Base-by-base conservation (phyloP, 768 basidiomycete genomes). In the Russula abietina region DNA sequence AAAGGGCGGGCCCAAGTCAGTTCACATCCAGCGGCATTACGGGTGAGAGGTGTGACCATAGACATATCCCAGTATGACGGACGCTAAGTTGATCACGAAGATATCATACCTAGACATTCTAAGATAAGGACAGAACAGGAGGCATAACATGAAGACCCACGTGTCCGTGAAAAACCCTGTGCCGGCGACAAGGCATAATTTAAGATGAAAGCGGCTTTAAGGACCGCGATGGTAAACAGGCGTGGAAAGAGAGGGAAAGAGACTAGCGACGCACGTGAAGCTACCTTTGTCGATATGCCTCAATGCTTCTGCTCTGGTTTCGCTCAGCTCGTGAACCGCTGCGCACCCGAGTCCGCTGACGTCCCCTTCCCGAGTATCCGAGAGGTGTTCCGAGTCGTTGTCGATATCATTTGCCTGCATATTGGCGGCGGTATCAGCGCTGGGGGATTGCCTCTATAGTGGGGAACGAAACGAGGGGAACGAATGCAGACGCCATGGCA, bases 161-260 rank as follows among this genome's bases (percentile, higher is more conserved):
- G 87, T 85, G 74, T 91, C 91, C 53, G 93, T 93, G 79, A 93
- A 95, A 81, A 95, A 94, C 28, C 93, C 93, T 11, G 88, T 87
- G 68, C 92, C 90, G 2, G 89, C 77, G 36, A 79, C 75, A 46
- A 73, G 30, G 59, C 66, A 70, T 48, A 78, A 71, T 70, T 81
- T 82, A 57, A 79, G 74, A 66, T 84, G 83, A 72, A 81, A 82
- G 74, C 75, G 78, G 2, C 76, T 77, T 57, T 24, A 17, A 41
- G 2, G 16, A 38, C 11, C 33, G 33, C 3, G 11, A 10, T 7
- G 28, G 33, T 61, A 9, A 51, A 14, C 1, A 55, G 49, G 14
- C 8, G 22, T 10, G 24, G 26, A 28, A 16, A n/a, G 33, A 24
- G 12, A 28, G 17, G 2, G n/a, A 14, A 50, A 12, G 10, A 14